phyloP scores from a whole-genome alignment of 306 rosid genomes.

The Cicer cuneatum region DNA sequence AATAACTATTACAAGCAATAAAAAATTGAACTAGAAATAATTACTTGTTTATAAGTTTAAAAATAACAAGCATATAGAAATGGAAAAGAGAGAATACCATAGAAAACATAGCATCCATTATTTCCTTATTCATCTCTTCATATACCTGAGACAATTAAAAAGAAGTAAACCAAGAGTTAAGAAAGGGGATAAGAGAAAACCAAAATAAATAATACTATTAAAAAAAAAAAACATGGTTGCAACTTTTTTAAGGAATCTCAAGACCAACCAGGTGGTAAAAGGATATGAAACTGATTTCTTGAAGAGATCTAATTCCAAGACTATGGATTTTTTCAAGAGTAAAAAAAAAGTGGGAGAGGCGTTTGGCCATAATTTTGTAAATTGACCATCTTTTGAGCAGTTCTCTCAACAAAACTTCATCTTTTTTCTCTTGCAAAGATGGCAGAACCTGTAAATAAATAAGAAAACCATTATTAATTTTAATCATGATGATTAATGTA shows the following conservation, averaged over 20 bases:
- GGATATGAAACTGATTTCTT: constrained; percentile 65
- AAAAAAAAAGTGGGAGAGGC: neutral
- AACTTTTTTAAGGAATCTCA: constrained; percentile 1
- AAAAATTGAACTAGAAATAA: neutral
- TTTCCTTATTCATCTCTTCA: constrained; percentile 68
- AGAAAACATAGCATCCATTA: constrained; percentile 65
- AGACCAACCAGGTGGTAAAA: constrained; percentile 70
- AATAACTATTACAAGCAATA: neutral
- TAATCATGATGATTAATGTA: neutral
- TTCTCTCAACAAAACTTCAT: neutral
- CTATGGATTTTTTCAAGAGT: neutral
- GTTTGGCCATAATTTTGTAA: neutral
- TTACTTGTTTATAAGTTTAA: no score
- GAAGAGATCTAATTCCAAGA: constrained; percentile 56
- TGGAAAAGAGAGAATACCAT: constrained; percentile 53
- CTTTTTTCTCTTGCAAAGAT: neutral
- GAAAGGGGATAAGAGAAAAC: neutral
- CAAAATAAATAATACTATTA: neutral
- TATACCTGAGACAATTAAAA: constrained; percentile 60
- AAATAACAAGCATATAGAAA: neutral
- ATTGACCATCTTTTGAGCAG: neutral
- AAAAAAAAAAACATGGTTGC: neutral
- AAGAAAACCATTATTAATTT: neutral
- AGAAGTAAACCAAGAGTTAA: neutral
- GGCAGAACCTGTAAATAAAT: neutral